Evolutionary conservation across 2,329 filamentous ascomycete species (phyloP), one percentile per base, ranked within the genome.

Genomic region (Talaromyces sp.): DNA sequence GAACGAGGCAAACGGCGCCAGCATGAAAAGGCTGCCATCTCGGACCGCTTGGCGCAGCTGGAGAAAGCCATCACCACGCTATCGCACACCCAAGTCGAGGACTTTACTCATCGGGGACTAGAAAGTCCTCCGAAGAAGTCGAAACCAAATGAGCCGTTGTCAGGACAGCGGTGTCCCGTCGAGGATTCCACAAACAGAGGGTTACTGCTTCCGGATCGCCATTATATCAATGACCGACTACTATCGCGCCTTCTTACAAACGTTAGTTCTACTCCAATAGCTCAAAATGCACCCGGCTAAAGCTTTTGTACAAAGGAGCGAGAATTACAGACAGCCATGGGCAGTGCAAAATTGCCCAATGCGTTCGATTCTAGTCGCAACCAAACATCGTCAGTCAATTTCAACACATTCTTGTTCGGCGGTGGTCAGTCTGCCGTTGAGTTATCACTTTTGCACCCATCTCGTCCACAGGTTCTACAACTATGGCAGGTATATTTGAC

Each of bases 181-280:
- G 35, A 38, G 35, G 6, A 10, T 50, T 21, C 24, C 26, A 50
- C 43, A 11, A 50, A 26, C n/a, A 50, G 12, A 50, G 43, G 43
- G 19, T 7, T 50, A 50, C 43, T 50, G 10, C 24, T 50, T 2
- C 43, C 43, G 43, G 43, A 50, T 26, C 43, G 43, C 27, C 61
- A 59, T n/a, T 71, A 71, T 57, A 68, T 71, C 46, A 68, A 71
- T n/a, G 69, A 71, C 32, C 61, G 61, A 14, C 60, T 71, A 3
- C 57, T 71, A 2, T 69, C 69, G 1, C 64, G 63, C 3, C 63
- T 71, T 1, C 46, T 71, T 7, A 68, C 68, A 29, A 68, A 70
- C 38, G 61, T 59, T 56, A 41, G 57, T 31, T 14, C 52, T 56
- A 8, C 12, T 56, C 11, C 35, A 8, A 24, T 6, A 50, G 24